Conservation (phyloP, 2,329 filamentous ascomycete species). For the Cladosporium phlei region DNA sequence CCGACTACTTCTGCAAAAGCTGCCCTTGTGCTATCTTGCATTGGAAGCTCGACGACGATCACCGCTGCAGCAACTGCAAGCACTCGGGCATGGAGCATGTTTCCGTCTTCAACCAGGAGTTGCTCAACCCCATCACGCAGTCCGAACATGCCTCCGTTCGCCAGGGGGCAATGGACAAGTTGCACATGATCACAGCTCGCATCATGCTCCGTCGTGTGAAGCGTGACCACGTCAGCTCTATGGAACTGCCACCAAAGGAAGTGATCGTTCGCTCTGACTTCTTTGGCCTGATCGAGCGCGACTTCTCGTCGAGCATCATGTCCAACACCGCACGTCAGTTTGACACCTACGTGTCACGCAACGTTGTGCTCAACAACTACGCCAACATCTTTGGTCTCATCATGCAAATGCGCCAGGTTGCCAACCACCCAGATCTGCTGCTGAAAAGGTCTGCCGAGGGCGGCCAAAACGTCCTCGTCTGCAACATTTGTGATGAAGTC, state of each 20-base stretch:
- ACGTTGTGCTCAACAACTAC: conserved; percentile 91
- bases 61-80: conserved; percentile 65
- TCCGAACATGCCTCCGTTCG: conserved; percentile 51
- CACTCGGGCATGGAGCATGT: conserved; percentile 63
- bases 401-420: conserved; percentile 98
- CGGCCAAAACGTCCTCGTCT: conserved; percentile 85
- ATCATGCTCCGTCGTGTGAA: conserved; percentile 97
- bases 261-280: conserved; percentile 90
- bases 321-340: conserved; percentile 82
- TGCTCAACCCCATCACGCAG: conserved; percentile 69
- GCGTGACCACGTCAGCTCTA: conserved; percentile 84
- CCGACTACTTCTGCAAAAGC: conserved; percentile 87
- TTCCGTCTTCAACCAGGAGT: conserved; percentile 89
- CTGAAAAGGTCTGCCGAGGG: conserved; percentile 81
- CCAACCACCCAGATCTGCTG: conserved; percentile 91
- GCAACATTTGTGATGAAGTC: conserved; percentile 92
- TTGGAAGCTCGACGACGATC: conserved; percentile 71
- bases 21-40: conserved; percentile 78
- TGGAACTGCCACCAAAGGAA: conserved; percentile 95
- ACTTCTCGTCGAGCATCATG: conserved; percentile 96
- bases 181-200: conserved; percentile 81
- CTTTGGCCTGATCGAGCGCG: conserved; percentile 92
- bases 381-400: conserved; percentile 98
- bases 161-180: conserved; percentile 67
- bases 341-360: conserved; percentile 90